Percentiles rank a stretch among this genome's conserved stretches.
These are phyloP conservation scores for Litchi chinensis DNA, from an alignment of 345 rosid genomes.

Conservation along the genomic window DNA sequence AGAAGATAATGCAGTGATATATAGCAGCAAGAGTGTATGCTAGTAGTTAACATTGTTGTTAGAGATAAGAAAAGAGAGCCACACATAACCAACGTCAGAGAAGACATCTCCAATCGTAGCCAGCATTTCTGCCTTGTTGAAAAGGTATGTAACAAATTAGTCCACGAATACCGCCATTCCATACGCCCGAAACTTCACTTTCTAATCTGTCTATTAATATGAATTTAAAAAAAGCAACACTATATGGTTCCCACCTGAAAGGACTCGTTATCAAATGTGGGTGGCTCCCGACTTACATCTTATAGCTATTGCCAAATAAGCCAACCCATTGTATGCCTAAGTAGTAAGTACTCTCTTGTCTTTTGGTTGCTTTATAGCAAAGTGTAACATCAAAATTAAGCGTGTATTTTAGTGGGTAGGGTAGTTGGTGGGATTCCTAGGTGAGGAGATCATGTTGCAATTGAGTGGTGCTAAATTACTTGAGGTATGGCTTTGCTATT, in stretches of 20 bases:
- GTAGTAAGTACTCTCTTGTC: constrained; percentile 34
- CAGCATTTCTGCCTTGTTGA: constrained; percentile 39
- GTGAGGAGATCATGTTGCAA: background rate
- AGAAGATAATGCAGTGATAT: constrained; percentile 34
- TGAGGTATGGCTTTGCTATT: background rate
- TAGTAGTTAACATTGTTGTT: constrained; percentile 26
- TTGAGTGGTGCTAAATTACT: background rate
- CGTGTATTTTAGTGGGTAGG: background rate
- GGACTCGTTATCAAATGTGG: constrained; percentile 24
- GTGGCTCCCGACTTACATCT: constrained; percentile 27
- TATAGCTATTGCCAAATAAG: background rate
- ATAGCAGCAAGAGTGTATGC: constrained; percentile 16
- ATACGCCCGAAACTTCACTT: constrained; percentile 30
- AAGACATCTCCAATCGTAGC: constrained; percentile 55
- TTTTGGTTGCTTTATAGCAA: constrained; percentile 7
- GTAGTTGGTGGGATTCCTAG: background rate
- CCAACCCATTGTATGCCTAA: background rate
- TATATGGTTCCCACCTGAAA: constrained; percentile 31
- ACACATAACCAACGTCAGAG: constrained; percentile 70
- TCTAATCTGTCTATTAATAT: constrained; percentile 38
- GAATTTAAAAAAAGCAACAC: constrained; percentile 10
- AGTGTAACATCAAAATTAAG: background rate
- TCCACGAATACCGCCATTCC: constrained; percentile 53
- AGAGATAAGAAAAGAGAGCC: constrained; percentile 98
- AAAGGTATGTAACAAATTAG: constrained; percentile 50